phyloP scores from a whole-genome alignment of 1,139 yeast species.

The Suhomyces choctaworum region DNA sequence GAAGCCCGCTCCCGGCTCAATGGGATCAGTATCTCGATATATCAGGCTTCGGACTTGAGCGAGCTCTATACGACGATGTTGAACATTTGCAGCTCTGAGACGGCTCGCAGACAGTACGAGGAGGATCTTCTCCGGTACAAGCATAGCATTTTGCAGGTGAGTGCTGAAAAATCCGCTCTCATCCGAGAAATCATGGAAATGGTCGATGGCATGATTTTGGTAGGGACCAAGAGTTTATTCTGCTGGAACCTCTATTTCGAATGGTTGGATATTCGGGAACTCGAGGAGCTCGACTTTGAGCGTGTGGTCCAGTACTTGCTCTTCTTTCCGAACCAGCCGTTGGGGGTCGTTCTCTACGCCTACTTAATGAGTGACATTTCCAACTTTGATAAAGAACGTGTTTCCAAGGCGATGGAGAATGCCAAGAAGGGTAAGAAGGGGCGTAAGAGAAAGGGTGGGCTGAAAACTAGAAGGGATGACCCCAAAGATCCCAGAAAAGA shows the following conservation, averaged over 20 bases:
- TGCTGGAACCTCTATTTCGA: slow-evolving; percentile 82
- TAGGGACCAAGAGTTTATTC: slow-evolving; percentile 56
- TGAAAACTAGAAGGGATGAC: no score
- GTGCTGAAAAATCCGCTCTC: slow-evolving; percentile 39
- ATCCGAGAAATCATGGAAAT: slow-evolving; percentile 51
- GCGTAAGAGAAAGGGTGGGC: background rate
- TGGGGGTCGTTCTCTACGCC: slow-evolving; percentile 63
- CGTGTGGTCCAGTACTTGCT: slow-evolving; percentile 51
- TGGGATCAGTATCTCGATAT: slow-evolving; percentile 50
- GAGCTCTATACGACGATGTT: slow-evolving; percentile 56
- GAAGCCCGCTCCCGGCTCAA: slow-evolving; percentile 38
- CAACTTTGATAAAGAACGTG: slow-evolving; percentile 43
- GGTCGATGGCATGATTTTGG: slow-evolving; percentile 72
- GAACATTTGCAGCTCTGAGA: slow-evolving; percentile 64
- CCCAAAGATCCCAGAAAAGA: background rate
- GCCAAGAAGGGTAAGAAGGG: slow-evolving; percentile 6
- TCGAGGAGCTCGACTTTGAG: slow-evolving; percentile 51
- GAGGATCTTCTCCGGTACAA: slow-evolving; percentile 58
- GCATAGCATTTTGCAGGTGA: slow-evolving; percentile 50
- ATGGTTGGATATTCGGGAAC: slow-evolving; percentile 60
- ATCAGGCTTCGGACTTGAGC: slow-evolving; percentile 52
- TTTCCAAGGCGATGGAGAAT: slow-evolving; percentile 16
- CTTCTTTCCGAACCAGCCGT: slow-evolving; percentile 59
- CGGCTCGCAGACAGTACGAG: slow-evolving; percentile 57
- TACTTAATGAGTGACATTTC: slow-evolving; percentile 68